Percentiles rank a stretch among this genome's conserved stretches.
These are phyloP conservation scores for Wallacemonas collosoma DNA, from an alignment of 208 protist genomes.

Conservation along the genomic window DNA sequence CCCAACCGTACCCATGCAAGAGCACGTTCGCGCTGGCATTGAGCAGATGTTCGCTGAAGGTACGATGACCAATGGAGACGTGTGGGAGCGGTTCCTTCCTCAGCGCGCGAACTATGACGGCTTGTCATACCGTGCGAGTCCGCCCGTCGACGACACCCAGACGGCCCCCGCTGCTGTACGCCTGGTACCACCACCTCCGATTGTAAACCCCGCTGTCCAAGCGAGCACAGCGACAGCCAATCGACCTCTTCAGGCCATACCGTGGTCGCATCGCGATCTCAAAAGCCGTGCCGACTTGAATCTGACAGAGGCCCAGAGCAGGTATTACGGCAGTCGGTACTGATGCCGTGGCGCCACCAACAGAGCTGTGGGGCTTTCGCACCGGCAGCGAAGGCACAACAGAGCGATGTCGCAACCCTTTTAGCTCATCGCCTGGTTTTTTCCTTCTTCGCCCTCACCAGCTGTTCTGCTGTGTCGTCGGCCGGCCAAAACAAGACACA, in stretches of 20 bases:
- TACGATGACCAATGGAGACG: slow-evolving; percentile 11
- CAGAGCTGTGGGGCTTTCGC: no score
- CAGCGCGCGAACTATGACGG: neutral
- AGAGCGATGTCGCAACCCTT: no score
- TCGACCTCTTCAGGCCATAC: neutral
- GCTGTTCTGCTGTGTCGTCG: no score
- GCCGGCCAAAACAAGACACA: no score
- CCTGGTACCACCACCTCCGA: no score
- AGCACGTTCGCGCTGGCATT: slow-evolving; percentile 11
- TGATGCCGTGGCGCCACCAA: neutral
- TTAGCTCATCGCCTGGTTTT: no score
- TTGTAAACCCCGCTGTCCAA: neutral
- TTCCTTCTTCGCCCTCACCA: no score
- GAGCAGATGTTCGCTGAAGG: slow-evolving; percentile 6
- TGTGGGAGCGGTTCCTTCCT: slow-evolving; percentile 9
- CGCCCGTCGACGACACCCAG: neutral
- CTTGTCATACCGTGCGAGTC: neutral
- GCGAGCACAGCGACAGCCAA: neutral
- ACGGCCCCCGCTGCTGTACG: no score
- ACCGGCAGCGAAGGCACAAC: no score
- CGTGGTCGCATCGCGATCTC: slow-evolving; percentile 77
- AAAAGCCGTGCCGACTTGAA: slow-evolving; percentile 40
- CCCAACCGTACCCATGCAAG: slow-evolving; percentile 23
- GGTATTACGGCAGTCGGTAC: slow-evolving; percentile 30
- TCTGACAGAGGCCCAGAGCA: slow-evolving; percentile 44